A percentile compares a stretch with the other conserved stretches of the same genome.
These are phyloP conservation scores for Phlebopus sp. DNA, from an alignment of 1,284 basidiomycete genomes.

Conservation along the genomic window DNA sequence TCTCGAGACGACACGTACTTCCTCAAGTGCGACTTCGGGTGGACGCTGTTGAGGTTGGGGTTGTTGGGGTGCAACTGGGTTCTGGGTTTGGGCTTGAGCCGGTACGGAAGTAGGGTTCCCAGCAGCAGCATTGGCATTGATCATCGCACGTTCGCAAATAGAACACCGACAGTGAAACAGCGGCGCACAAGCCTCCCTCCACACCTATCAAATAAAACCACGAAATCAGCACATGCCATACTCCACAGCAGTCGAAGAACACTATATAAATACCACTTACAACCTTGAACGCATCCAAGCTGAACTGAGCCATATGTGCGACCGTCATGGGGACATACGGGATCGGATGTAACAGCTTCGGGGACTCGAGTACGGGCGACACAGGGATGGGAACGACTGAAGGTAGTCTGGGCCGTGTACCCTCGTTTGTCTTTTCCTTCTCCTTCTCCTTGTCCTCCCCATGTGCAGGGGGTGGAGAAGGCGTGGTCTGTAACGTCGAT, in stretches of 20 bases:
- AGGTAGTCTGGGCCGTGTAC: slow-evolving; percentile 18
- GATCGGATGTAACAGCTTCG: slow-evolving; percentile 58
- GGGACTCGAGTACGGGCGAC: slow-evolving; percentile 55
- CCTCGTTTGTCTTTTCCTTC: slow-evolving; percentile 8
- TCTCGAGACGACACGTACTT: slow-evolving; percentile 15
- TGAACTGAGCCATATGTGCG: slow-evolving; percentile 57
- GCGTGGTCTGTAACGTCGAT: slow-evolving; percentile 69
- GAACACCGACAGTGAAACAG: slow-evolving; percentile 68
- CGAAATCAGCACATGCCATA: slow-evolving; percentile 7
- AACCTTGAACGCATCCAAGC: slow-evolving; percentile 51
- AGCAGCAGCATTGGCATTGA: slow-evolving; percentile 33
- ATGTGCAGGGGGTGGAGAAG: slow-evolving; percentile 59
- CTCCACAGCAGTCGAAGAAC: neutral
- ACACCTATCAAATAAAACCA: slow-evolving; percentile 43
- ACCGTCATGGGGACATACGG: slow-evolving; percentile 66
- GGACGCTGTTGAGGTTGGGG: slow-evolving; percentile 11
- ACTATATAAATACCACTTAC: slow-evolving; percentile 41
- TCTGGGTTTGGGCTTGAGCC: slow-evolving; percentile 24
- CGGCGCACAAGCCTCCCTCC: slow-evolving; percentile 69
- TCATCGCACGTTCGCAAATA: slow-evolving; percentile 64
- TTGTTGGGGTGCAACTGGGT: slow-evolving; percentile 1
- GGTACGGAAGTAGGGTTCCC: slow-evolving; percentile 24
- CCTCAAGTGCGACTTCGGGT: slow-evolving; percentile 27
- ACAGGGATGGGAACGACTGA: slow-evolving; percentile 44
- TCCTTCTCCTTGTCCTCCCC: slow-evolving; percentile 27